Percentiles rank a stretch among this genome's conserved stretches.
phyloP scores from a whole-genome alignment of 2,329 filamentous ascomycete genomes.

The Microsporum ferrugineum region DNA sequence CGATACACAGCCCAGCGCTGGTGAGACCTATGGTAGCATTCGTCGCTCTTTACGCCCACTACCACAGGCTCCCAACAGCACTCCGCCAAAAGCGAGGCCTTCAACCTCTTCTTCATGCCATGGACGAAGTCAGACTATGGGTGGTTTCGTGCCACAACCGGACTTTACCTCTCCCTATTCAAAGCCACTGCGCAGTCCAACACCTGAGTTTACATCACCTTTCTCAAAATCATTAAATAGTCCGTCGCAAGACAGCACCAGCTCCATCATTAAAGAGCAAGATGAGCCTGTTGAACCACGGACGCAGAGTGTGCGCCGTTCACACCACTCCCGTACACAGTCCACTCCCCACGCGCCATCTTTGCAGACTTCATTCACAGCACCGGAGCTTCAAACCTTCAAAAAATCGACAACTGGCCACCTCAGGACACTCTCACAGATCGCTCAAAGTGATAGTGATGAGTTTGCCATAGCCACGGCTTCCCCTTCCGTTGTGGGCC shows the following conservation, averaged over 20 bases:
- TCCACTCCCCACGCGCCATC: constrained; percentile 22
- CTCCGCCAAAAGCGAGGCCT: constrained; percentile 29
- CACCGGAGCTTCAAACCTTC: constrained; percentile 67
- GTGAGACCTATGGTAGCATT: constrained; percentile 57
- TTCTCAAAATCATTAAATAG: neutral
- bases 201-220: neutral
- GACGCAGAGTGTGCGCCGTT: constrained; percentile 17
- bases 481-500: constrained; percentile 73
- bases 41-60: constrained; percentile 68
- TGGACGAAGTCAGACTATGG: constrained; percentile 52
- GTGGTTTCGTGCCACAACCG: constrained; percentile 36
- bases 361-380: constrained; percentile 22
- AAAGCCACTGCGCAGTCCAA: constrained; percentile 15
- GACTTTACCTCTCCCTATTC: neutral
- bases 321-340: constrained; percentile 23
- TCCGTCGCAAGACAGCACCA: neutral
- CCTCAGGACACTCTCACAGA: constrained; percentile 71
- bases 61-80: constrained; percentile 50
- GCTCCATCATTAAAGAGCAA: neutral
- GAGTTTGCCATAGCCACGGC: constrained; percentile 70
- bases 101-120: constrained; percentile 25
- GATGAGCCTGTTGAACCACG: neutral
- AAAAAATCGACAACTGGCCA: constrained; percentile 85
- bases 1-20: constrained; percentile 42
- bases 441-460: constrained; percentile 64